phyloP scores from a whole-genome alignment of 148 eudicot genomes.

The Beta vulgaris region DNA sequence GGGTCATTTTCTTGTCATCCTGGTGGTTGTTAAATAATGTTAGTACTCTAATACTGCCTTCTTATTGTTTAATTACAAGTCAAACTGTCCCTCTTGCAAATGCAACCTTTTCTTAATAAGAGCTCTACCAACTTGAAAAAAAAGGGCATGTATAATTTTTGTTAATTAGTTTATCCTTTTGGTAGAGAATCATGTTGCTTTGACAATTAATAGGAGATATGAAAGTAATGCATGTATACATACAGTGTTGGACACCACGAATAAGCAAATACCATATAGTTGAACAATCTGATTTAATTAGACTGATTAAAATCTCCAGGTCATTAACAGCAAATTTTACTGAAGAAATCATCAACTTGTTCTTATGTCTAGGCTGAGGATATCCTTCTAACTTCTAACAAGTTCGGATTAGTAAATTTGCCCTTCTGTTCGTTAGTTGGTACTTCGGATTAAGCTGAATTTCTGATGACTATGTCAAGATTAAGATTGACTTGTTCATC shows the following conservation, averaged over 20 bases:
- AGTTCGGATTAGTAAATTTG: not conserved
- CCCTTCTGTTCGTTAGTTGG: not conserved
- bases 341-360: conserved; percentile 2
- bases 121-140: not conserved
- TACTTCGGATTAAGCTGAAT: not conserved
- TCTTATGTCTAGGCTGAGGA: not conserved
- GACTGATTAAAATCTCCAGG: not conserved
- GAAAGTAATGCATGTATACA: not conserved
- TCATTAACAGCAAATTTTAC: not conserved
- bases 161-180: not conserved
- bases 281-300: not conserved
- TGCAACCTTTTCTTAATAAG: not conserved
- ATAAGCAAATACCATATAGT: not conserved
- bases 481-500: conserved; percentile 18
- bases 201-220: not conserved
- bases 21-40: not conserved
- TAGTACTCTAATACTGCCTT: conserved; percentile 2
- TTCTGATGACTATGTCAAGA: not conserved
- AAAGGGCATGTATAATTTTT: not conserved
- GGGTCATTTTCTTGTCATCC: not conserved
- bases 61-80: not conserved
- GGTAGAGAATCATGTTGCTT: not conserved
- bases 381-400: not conserved
- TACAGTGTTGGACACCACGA: conserved; percentile 19
- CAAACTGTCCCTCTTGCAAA: not conserved